Evolutionary conservation across 2,329 filamentous ascomycete genomes (phyloP), one percentile per base, ranked within the genome.

Genomic region (Helicocarpus griseus): DNA sequence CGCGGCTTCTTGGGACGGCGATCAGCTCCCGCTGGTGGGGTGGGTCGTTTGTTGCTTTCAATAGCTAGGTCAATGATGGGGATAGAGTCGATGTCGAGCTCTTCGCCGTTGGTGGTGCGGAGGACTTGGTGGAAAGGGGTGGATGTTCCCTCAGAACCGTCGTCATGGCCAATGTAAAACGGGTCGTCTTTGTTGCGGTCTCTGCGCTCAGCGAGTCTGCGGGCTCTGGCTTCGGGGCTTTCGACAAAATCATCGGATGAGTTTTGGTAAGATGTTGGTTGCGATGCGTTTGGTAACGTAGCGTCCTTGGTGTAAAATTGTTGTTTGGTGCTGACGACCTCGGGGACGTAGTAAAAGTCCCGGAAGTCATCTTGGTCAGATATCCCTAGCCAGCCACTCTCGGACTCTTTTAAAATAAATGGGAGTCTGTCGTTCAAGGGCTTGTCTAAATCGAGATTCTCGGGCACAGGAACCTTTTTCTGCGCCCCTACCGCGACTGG

Each of bases 41-140:
- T 31, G 7, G 29, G 7, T 31, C 53, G 55, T 26, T 66, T 68
- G 7, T 77, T 65, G 54, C 77, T 78, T 29, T 84, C 83, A 6
- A 96, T 77, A 55, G 94, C 84, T 44, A 98, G 77, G 64, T 95
- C 83, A 82, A 98, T 93, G 61, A 98, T 91, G 2, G 93, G 93
- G 60, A 98, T 98, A 1, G 88, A 81, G 68, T 98, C 93, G 40
- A 98, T 85, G 64, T 98, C 91, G 7, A 97, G 73, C 41, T 87
- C 85, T 2, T 85, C 82, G 1, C 83, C 85, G 63, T 91, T 90
- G 52, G 81, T 82, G 53, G 77, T 82, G 53, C 81, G 78, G 2
- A 87, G 73, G 52, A 93, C 88, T 57, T 81, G 86, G 62, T 91
- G 86, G 47, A 93, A 83, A 0, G 87, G 87, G 0, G 87, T 91